Base-by-base conservation (phyloP, 768 basidiomycete species). In the Filobasidium floriforme region DNA sequence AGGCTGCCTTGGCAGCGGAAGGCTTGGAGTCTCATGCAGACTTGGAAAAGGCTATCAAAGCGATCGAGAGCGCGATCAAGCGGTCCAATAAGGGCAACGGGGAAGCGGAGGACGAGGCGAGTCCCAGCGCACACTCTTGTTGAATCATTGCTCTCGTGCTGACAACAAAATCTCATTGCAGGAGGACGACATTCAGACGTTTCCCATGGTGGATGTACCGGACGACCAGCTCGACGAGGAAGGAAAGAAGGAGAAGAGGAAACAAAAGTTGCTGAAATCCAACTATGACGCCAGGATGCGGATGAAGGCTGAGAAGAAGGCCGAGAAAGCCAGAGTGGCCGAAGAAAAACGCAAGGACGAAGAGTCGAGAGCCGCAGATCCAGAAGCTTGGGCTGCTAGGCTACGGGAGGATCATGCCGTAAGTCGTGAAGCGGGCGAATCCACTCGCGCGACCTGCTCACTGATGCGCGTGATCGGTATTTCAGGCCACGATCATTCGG, bases 201-300 rank as follows among this genome's bases (percentile, higher is more conserved):
- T 92, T 81, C 92, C 90, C 22, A 82, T 99, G 1, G 81, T 94
- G n/a, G 91, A 96, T 72, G 82, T 88, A 1, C 92, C 92, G 0
- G 96, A 99, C 77, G 87, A 85, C 7, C 89, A 94, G 66, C 88
- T 92, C 69, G 89, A 90, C 71, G 93, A 98, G 73, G 92, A 94
- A 46, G 84, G 86, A 28, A 76, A 97, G 41, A 97, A 90, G 76
- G 96, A 99, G 79, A 99, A 98, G 81, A 87, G 87, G 73, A 89
- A 88, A 73, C 96, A 99, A 76, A 88, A 86, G 70, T 82, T 98
- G 40, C 81, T 93, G 81, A 98, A 96, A 77, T 91, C 92, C 0
- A 90, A 90, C 0, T 92, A 88, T 76, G 94, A 98, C 66, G 91
- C 93, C 0, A 87, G 96, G 24, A 85, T 86, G 41, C 86, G 90